Evolutionary conservation across 805 yeast species (phyloP).

Genomic region (Cyberlindnera veronae): DNA sequence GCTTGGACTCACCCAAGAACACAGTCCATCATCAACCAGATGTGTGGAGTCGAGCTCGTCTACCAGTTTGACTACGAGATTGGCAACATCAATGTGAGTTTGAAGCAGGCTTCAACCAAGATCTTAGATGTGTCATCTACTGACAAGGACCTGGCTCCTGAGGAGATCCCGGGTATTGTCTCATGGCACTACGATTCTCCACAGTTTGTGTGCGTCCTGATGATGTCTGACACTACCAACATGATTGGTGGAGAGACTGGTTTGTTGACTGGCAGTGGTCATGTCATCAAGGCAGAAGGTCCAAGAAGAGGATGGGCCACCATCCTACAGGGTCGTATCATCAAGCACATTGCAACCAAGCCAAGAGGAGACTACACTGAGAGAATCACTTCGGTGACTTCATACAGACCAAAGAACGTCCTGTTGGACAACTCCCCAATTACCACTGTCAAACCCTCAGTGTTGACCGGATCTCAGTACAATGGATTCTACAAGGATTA

Average conservation of each 20-base stretch:
- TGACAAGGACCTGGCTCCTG: slow-evolving; percentile 10
- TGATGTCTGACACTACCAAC: slow-evolving; percentile 53
- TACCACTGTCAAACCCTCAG: slow-evolving; percentile 40
- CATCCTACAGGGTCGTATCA: slow-evolving; percentile 43
- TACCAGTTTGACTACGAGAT: slow-evolving; percentile 46
- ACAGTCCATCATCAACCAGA: slow-evolving; percentile 45
- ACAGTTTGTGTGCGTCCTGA: slow-evolving; percentile 61
- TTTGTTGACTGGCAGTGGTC: slow-evolving; percentile 34
- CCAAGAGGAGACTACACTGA: slow-evolving; percentile 36
- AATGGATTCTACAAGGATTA: slow-evolving; percentile 39
- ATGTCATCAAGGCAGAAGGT: slow-evolving; percentile 29
- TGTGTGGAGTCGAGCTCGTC: slow-evolving; percentile 40
- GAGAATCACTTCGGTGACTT: slow-evolving; percentile 41
- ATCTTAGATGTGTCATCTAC: slow-evolving; percentile 3
- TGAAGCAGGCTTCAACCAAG: slow-evolving; percentile 30
- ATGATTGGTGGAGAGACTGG: slow-evolving; percentile 64
- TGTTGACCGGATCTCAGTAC: slow-evolving; percentile 33
- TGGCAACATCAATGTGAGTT: slow-evolving; percentile 48
- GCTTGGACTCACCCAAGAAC: slow-evolving; percentile 63
- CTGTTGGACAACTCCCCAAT: slow-evolving; percentile 37
- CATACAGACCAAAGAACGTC: slow-evolving; percentile 40
- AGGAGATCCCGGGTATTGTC: slow-evolving; percentile 47
- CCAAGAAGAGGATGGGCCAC: slow-evolving; percentile 49
- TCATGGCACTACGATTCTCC: slow-evolving; percentile 65
- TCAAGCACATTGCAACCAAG: slow-evolving; percentile 45